phyloP scores from a whole-genome alignment of 2,329 filamentous ascomycete genomes.

The Cladosporium sp. region DNA sequence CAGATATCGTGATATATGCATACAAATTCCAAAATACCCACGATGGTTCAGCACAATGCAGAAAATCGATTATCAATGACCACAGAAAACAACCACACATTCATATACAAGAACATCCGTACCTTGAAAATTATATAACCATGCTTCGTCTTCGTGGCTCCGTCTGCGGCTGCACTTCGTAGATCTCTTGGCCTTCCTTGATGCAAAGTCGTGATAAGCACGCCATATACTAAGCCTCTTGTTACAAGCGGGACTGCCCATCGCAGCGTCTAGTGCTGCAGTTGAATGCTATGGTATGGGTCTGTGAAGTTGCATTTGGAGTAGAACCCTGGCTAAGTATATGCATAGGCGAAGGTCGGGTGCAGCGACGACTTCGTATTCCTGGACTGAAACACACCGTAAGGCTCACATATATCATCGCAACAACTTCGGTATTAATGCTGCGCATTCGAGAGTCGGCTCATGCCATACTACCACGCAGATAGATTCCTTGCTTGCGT shows the following conservation, averaged over 20 bases:
- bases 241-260: not conserved
- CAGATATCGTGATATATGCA: not conserved
- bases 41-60: not conserved
- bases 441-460: not conserved
- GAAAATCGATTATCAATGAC: not conserved
- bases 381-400: not conserved
- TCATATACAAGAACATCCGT: not conserved
- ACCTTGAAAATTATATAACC: not conserved
- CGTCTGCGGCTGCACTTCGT: not conserved
- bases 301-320: not conserved
- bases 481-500: not conserved
- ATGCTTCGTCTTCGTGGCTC: not conserved
- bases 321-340: not conserved
- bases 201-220: conserved; percentile 10
- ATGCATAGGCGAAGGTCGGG: not conserved
- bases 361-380: not conserved
- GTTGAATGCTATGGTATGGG: not conserved
- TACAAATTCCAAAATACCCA: not conserved
- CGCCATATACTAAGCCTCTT: conserved; percentile 1
- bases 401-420: not conserved
- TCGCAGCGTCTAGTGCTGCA: not conserved
- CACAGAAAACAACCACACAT: not conserved
- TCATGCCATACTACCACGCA: not conserved
- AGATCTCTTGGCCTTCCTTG: not conserved
- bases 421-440: not conserved